A percentile compares a stretch with the other conserved stretches of the same genome.
phyloP scores from a whole-genome alignment of 306 rosid species.

The Ceratonia siliqua region DNA sequence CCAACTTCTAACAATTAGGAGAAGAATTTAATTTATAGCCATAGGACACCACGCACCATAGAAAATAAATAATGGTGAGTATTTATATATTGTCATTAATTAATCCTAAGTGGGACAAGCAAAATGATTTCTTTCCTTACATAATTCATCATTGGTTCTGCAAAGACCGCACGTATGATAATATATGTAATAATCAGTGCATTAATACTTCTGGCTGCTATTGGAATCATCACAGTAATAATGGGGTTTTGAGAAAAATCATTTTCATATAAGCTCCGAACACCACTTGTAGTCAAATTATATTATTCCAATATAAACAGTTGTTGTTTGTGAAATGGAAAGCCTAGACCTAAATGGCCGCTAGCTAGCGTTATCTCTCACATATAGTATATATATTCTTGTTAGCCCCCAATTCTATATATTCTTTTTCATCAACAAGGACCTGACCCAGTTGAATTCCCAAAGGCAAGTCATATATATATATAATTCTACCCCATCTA shows the following conservation, averaged over 20 bases:
- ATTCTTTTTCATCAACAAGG: conserved; percentile 40
- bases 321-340: conserved; percentile 8
- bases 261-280: conserved; percentile 5
- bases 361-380: conserved; percentile 20
- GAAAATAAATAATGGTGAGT: conserved; percentile 25
- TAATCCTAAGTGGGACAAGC: conserved; percentile 13
- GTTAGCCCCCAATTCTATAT: conserved; percentile 36
- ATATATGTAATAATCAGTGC: conserved; percentile 31
- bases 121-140: conserved; percentile 30
- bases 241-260: conserved; percentile 41
- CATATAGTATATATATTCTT: conserved; percentile 21
- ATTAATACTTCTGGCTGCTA: conserved; percentile 32
- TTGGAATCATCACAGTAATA: conserved; percentile 44
- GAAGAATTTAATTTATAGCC: neutral
- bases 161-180: conserved; percentile 46
- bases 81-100: neutral
- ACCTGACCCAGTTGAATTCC: conserved; percentile 44
- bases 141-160: conserved; percentile 34
- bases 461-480: conserved; percentile 38
- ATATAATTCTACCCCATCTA: conserved; percentile 37
- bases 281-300: conserved; percentile 23
- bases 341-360: neutral
- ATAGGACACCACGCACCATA: neutral
- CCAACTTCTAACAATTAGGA: neutral
- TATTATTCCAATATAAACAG: conserved; percentile 9